Conservation (phyloP, 1,284 basidiomycete genomes). For the Ceratobasidium sp. region DNA sequence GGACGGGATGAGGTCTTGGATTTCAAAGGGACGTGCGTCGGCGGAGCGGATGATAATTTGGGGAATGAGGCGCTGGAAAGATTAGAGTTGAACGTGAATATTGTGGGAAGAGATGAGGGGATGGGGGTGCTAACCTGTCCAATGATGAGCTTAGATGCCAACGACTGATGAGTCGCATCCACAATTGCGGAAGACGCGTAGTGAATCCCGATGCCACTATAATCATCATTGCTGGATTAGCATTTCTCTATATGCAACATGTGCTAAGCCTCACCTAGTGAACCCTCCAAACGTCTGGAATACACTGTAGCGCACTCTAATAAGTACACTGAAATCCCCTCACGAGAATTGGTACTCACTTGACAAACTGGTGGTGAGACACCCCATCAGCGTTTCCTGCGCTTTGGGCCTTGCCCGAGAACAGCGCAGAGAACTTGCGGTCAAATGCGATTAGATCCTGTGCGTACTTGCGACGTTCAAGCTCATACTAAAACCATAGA, state of each 20-base stretch:
- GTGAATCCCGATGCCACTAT: conserved; percentile 70
- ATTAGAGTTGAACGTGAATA: neutral
- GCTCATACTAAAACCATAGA: conserved; percentile 65
- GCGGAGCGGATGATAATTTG: conserved; percentile 70
- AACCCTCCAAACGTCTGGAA: conserved; percentile 63
- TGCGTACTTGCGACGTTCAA: conserved; percentile 77
- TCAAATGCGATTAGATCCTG: conserved; percentile 86
- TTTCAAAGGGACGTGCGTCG: conserved; percentile 68
- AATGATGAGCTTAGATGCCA: conserved; percentile 62
- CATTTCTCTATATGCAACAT: neutral
- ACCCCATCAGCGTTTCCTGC: conserved; percentile 68
- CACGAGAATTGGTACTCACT: conserved; percentile 55
- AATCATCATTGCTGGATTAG: conserved; percentile 56
- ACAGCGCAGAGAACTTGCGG: conserved; percentile 75
- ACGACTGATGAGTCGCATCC: conserved; percentile 58
- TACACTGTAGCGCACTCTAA: conserved; percentile 55
- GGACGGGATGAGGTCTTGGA: conserved; percentile 74
- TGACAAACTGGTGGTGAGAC: conserved; percentile 71
- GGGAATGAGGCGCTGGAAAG: conserved; percentile 63
- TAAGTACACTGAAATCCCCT: neutral
- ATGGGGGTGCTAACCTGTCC: conserved; percentile 53
- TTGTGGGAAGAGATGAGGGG: neutral
- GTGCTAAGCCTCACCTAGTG: conserved; percentile 43
- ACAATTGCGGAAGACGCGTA: conserved; percentile 68
- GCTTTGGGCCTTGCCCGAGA: conserved; percentile 78